Evolutionary conservation across 139 green algal species (phyloP).

Genomic region (Chlamydomonas sphaeroides): DNA sequence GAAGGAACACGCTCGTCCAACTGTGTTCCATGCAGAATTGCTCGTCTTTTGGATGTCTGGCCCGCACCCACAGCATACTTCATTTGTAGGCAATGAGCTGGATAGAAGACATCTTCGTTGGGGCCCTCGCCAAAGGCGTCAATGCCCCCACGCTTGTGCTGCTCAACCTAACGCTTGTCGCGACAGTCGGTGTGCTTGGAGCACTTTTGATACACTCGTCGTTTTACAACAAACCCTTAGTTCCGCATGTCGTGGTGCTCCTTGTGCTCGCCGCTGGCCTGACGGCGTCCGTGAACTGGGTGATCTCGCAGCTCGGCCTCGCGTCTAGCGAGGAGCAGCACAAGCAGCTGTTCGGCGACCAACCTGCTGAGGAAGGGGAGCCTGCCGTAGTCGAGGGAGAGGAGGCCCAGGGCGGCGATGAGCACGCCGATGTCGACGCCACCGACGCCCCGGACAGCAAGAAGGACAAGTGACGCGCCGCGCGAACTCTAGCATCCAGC

Average conservation of each 20-base stretch:
- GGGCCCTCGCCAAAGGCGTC: conserved; percentile 35
- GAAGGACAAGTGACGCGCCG: neutral
- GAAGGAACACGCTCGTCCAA: too few species aligned
- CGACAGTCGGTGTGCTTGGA: conserved; percentile 2
- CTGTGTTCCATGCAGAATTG: too few species aligned
- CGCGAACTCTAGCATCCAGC: too few species aligned
- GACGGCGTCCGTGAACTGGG: conserved; percentile 44
- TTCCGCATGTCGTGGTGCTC: conserved; percentile 45
- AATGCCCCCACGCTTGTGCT: conserved; percentile 32
- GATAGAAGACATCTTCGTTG: conserved; percentile 34
- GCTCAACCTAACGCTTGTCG: conserved; percentile 31
- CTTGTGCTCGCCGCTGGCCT: conserved; percentile 39
- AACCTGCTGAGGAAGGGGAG: too few species aligned
- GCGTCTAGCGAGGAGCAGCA: conserved; percentile 23
- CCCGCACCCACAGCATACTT: neutral
- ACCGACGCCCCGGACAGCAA: neutral
- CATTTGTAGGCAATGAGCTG: neutral
- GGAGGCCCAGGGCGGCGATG: neutral
- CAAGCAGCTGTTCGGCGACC: conserved; percentile 12
- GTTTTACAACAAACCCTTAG: conserved; percentile 9
- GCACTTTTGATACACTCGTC: conserved; percentile 35
- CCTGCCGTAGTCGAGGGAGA: too few species aligned
- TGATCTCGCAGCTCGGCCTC: conserved; percentile 38
- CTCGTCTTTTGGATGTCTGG: neutral
- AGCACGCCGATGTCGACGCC: neutral